Evolutionary conservation across 129 eudicot species (phyloP).

Genomic region (Helianthus annuus): DNA sequence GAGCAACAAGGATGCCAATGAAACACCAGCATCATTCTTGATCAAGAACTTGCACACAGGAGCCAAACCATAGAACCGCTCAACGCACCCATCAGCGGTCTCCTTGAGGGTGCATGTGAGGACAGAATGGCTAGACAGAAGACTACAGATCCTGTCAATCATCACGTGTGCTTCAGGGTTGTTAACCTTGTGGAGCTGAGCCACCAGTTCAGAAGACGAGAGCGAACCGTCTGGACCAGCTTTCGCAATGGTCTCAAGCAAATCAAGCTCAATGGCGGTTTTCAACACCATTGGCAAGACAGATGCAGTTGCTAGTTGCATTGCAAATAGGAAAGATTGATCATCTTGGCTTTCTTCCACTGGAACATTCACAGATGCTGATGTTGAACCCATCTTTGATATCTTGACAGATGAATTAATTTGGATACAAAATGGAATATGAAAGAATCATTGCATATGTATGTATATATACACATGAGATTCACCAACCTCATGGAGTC

Average conservation of each 20-base stretch:
- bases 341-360: slow-evolving; percentile 26
- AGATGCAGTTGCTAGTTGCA: slow-evolving; percentile 36
- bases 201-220: slow-evolving; percentile 30
- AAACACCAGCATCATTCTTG: slow-evolving; percentile 77
- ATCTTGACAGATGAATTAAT: slow-evolving; percentile 3
- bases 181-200: slow-evolving; percentile 30
- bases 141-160: slow-evolving; percentile 39
- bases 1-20: slow-evolving; percentile 71
- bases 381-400: slow-evolving; percentile 30
- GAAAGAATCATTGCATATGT: background rate
- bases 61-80: slow-evolving; percentile 76
- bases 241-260: slow-evolving; percentile 40
- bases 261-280: slow-evolving; percentile 44
- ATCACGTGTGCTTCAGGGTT: slow-evolving; percentile 42
- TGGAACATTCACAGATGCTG: background rate
- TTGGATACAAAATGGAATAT: slow-evolving; percentile 11
- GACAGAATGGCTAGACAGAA: slow-evolving; percentile 40
- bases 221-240: slow-evolving; percentile 33
- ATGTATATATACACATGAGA: slow-evolving; percentile 7
- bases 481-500: slow-evolving; percentile 24
- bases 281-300: slow-evolving; percentile 42
- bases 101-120: slow-evolving; percentile 42
- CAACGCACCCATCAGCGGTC: slow-evolving; percentile 44
- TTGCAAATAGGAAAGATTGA: slow-evolving; percentile 37
- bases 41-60: slow-evolving; percentile 87